These are phyloP conservation scores for Ascochyta viciae-villosae DNA, from an alignment of 2,329 filamentous ascomycete genomes.

Conservation along the genomic window DNA sequence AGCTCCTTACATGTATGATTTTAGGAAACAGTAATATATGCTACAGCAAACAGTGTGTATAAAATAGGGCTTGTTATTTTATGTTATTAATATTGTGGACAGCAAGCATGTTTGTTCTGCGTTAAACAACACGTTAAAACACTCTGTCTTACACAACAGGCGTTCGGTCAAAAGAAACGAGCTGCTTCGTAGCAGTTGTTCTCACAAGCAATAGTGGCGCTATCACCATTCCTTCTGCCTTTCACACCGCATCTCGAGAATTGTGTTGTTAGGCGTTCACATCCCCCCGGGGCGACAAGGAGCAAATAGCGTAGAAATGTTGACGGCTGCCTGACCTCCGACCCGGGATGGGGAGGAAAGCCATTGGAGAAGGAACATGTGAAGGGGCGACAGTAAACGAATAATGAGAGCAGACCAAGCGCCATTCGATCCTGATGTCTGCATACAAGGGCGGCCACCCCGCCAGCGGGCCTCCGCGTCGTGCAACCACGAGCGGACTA, in stretches of 20 bases:
- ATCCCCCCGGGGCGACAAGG: conserved; percentile 7
- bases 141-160: no score
- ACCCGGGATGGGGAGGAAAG: not conserved
- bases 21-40: no score
- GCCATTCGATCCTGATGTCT: conserved; percentile 21
- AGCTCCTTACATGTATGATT: no score
- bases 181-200: conserved; percentile 20
- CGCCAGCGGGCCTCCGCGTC: conserved; percentile 24
- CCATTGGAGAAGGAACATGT: conserved; percentile 6
- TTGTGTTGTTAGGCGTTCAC: conserved; percentile 29
- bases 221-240: conserved; percentile 30
- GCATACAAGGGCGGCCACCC: conserved; percentile 17
- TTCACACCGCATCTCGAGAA: conserved; percentile 45
- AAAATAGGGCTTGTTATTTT: no score
- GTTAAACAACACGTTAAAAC: no score
- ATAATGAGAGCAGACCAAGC: conserved; percentile 11
- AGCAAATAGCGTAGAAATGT: not conserved
- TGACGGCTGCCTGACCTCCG: no score
- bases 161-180: no score
- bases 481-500: conserved; percentile 24
- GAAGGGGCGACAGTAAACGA: conserved; percentile 25
- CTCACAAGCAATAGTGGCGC: conserved; percentile 39
- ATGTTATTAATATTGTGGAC: no score
- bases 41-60: no score
- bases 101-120: no score